Percentiles rank a stretch among this genome's conserved stretches.
Evolutionary conservation across 345 rosid genomes (phyloP).

Genomic region (Linum lewisii): DNA sequence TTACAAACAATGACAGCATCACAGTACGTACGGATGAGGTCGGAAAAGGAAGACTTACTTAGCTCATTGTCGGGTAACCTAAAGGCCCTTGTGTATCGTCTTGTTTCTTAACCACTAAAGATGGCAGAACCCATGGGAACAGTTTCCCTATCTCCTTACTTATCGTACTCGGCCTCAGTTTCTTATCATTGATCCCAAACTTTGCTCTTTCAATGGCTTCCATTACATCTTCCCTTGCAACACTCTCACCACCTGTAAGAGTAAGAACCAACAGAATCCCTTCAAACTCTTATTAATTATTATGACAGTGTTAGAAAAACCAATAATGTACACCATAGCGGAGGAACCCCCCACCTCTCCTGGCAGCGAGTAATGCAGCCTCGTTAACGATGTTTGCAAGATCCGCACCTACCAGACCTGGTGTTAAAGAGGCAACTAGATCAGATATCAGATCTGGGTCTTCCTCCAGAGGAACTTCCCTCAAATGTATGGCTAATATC

Average conservation of each 20-base stretch:
- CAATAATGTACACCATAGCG: not conserved
- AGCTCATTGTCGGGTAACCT: slow-evolving; percentile 84
- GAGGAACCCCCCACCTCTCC: slow-evolving; percentile 54
- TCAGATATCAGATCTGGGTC: slow-evolving; percentile 52
- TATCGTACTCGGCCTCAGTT: slow-evolving; percentile 36
- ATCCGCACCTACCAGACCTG: slow-evolving; percentile 93
- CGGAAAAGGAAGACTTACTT: slow-evolving; percentile 15
- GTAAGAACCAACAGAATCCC: slow-evolving; percentile 3
- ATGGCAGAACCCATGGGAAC: slow-evolving; percentile 79
- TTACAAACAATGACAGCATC: not conserved
- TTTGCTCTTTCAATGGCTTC: slow-evolving; percentile 94
- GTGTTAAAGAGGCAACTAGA: slow-evolving; percentile 81
- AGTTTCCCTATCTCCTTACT: slow-evolving; percentile 73
- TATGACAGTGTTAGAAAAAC: not conserved
- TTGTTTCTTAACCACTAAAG: slow-evolving; percentile 52
- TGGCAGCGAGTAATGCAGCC: slow-evolving; percentile 93
- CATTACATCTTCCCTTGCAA: slow-evolving; percentile 90
- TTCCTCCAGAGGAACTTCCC: slow-evolving; percentile 84
- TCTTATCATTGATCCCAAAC: slow-evolving; percentile 67
- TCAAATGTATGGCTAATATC: slow-evolving; percentile 78
- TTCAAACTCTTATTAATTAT: not conserved
- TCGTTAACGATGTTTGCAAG: slow-evolving; percentile 90
- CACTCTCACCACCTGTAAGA: slow-evolving; percentile 53
- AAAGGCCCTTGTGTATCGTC: slow-evolving; percentile 65
- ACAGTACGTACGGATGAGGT: slow-evolving; percentile 3